Evolutionary conservation across 2,329 filamentous ascomycete species (phyloP).

Genomic region (Malbranchea cinnamomea): DNA sequence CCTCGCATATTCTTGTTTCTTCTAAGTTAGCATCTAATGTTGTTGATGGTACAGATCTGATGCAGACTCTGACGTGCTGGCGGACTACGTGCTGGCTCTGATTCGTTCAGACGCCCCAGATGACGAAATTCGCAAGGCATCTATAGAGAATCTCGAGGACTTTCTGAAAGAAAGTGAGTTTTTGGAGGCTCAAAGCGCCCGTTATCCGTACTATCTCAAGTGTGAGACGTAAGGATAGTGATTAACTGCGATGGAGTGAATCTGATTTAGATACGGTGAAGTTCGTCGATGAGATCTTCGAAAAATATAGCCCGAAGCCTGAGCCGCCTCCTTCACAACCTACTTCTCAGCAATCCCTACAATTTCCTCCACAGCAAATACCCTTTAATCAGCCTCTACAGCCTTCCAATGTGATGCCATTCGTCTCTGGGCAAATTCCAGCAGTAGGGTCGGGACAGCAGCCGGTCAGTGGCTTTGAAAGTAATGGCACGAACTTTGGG

Average conservation of each 20-base stretch:
- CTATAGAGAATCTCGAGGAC: slow-evolving; percentile 41
- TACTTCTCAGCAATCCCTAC: slow-evolving; percentile 13
- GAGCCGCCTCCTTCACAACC: slow-evolving; percentile 14
- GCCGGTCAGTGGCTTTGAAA: no score
- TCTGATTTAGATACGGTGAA: slow-evolving; percentile 33
- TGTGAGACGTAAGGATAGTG: neutral
- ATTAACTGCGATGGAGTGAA: neutral
- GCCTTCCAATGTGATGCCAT: slow-evolving; percentile 1
- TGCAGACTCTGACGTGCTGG: slow-evolving; percentile 45
- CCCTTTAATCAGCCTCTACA: slow-evolving; percentile 9
- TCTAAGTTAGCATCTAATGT: neutral
- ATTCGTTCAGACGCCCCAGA: slow-evolving; percentile 41
- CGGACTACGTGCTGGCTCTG: slow-evolving; percentile 46
- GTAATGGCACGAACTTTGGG: slow-evolving; percentile 16
- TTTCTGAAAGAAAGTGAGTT: slow-evolving; percentile 40
- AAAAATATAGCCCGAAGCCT: slow-evolving; percentile 34
- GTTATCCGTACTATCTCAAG: no score
- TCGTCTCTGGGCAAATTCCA: neutral
- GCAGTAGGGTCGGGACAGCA: slow-evolving; percentile 8
- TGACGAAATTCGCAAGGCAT: slow-evolving; percentile 37
- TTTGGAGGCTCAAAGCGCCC: neutral
- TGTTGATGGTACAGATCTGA: slow-evolving; percentile 33
- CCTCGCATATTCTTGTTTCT: neutral
- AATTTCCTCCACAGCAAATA: slow-evolving; percentile 9
- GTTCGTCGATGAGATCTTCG: slow-evolving; percentile 44